Evolutionary conservation across 75 land plant genomes (phyloP).

Genomic region (Pinus taeda): DNA sequence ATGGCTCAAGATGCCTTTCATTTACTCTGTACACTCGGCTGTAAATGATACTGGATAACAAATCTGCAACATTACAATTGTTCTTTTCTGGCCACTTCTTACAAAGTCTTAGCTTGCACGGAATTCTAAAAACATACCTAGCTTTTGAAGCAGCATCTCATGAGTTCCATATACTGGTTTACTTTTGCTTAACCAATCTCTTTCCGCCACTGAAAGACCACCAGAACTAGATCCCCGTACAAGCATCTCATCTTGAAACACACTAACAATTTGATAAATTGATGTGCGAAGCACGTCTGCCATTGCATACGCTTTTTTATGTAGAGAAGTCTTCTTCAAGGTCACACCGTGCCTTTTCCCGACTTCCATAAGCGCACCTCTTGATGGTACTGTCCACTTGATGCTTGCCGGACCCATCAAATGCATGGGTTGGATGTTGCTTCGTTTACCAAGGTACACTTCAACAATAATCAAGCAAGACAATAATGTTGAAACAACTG

Average conservation of each 20-base stretch:
- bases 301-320: constrained; percentile 73
- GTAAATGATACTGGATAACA: too few relatives aligned
- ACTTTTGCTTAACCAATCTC: constrained; percentile 70
- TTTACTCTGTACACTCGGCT: too few relatives aligned
- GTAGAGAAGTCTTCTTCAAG: constrained; percentile 45
- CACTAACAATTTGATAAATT: constrained; percentile 71
- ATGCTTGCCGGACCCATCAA: constrained; percentile 65
- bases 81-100: too few relatives aligned
- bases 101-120: constrained; percentile 18
- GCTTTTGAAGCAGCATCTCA: constrained; percentile 75
- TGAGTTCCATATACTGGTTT: constrained; percentile 76
- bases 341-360: constrained; percentile 31
- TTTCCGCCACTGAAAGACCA: constrained; percentile 55
- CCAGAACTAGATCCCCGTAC: constrained; percentile 18
- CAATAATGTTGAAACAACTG: constrained; percentile 66
- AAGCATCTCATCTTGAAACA: constrained; percentile 75
- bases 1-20: too few relatives aligned
- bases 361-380: constrained; percentile 26
- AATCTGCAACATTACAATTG: too few relatives aligned
- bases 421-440: constrained; percentile 44
- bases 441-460: constrained; percentile 86
- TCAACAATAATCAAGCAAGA: constrained; percentile 83
- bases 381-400: constrained; percentile 73
- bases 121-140: constrained; percentile 69
- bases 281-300: constrained; percentile 83